These are phyloP conservation scores for Annona squamosa DNA, from an alignment of 164 flowering plant genomes.

Conservation along the genomic window DNA sequence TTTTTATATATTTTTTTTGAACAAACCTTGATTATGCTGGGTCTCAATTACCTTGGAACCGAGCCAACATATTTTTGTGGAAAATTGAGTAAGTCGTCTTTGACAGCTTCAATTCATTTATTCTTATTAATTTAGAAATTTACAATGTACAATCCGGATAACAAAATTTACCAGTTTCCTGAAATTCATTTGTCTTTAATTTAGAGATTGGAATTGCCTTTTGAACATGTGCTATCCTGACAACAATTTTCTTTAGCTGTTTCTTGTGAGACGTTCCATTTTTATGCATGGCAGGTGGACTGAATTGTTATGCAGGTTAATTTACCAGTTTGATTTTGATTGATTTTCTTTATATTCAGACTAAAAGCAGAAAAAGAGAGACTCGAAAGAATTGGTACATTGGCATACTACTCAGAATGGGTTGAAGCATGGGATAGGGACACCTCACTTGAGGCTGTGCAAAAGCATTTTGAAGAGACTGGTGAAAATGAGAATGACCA, in stretches of 20 bases:
- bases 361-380: slow-evolving; percentile 68
- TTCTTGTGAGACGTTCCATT: no score
- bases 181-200: no score
- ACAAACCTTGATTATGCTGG: background rate
- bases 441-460: slow-evolving; percentile 88
- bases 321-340: background rate
- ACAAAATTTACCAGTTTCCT: no score
- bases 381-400: slow-evolving; percentile 59
- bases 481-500: slow-evolving; percentile 95
- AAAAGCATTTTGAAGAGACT: slow-evolving; percentile 93
- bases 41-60: background rate
- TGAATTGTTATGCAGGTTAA: background rate
- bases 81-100: background rate
- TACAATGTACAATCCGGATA: no score
- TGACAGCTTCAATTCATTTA: background rate
- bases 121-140: no score
- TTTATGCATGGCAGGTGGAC: background rate
- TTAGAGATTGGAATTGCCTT: no score
- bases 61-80: background rate
- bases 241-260: no score
- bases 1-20: no score
- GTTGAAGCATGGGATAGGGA: slow-evolving; percentile 88
- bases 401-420: slow-evolving; percentile 98
- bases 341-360: slow-evolving; percentile 26
- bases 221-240: no score